Percentiles rank a stretch among this genome's conserved stretches.
These are phyloP conservation scores for Mucuna pruriens DNA, from an alignment of 306 rosid species.

Conservation along the genomic window DNA sequence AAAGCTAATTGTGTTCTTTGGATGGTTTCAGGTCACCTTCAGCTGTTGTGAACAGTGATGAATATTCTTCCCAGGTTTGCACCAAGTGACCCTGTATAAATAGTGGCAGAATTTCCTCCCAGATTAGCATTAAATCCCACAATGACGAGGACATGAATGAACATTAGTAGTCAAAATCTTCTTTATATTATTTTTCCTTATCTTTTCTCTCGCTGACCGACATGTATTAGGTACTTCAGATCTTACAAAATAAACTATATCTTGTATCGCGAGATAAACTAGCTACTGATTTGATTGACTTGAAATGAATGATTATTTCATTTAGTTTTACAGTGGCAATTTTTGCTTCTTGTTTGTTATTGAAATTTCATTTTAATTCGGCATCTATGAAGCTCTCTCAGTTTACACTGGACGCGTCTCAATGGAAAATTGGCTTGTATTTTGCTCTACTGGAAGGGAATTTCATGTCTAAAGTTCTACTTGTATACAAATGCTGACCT, in stretches of 20 bases:
- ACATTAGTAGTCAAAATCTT: conserved; percentile 3
- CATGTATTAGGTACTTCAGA: conserved; percentile 16
- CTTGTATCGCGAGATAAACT: neutral
- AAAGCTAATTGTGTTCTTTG: conserved; percentile 26
- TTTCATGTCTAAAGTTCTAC: conserved; percentile 7
- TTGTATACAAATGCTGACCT: neutral
- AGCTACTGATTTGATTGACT: conserved; percentile 26
- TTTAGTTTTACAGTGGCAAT: conserved; percentile 5
- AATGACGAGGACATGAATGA: neutral
- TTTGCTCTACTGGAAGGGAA: conserved; percentile 11
- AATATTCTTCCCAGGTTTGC: conserved; percentile 31
- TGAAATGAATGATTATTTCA: neutral
- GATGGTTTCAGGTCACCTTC: conserved; percentile 40
- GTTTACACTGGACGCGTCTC: neutral
- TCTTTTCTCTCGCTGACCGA: neutral
- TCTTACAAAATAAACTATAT: neutral
- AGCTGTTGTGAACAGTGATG: neutral
- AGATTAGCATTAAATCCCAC: conserved; percentile 11
- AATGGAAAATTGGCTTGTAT: neutral
- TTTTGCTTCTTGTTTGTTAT: conserved; percentile 26
- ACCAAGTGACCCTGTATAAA: neutral
- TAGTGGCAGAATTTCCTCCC: conserved; percentile 19
- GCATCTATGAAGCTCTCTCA: neutral
- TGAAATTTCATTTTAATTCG: neutral
- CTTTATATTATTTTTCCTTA: neutral